These are phyloP conservation scores for Penicillium subrubescens DNA, from an alignment of 495 filamentous ascomycete genomes.

Conservation along the genomic window DNA sequence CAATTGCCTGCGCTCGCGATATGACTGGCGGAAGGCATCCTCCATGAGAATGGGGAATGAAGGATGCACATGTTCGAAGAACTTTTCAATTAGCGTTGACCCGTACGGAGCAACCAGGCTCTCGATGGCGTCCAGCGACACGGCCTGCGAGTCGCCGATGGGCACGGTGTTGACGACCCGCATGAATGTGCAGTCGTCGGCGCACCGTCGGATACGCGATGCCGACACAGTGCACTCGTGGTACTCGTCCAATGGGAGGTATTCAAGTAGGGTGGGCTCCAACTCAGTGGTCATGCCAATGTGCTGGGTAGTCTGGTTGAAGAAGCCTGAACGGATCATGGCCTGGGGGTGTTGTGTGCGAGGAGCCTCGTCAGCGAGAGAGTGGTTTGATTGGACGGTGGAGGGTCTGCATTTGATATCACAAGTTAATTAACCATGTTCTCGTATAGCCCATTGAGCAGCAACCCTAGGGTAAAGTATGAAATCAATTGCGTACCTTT, in stretches of 20 bases:
- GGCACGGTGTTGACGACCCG: conserved; percentile 44
- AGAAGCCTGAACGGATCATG: conserved; percentile 42
- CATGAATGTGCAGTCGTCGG: conserved; percentile 83
- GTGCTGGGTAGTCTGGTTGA: conserved; percentile 51
- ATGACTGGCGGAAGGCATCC: conserved; percentile 82
- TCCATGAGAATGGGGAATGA: conserved; percentile 90
- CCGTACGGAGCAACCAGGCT: conserved; percentile 81
- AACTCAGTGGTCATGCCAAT: conserved; percentile 57
- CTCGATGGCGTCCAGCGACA: conserved; percentile 80
- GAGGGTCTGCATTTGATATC: conserved; percentile 23
- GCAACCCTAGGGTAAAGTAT: background rate
- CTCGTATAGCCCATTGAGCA: background rate
- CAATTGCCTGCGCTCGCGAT: conserved; percentile 74
- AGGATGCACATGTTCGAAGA: conserved; percentile 85
- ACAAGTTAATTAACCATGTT: background rate
- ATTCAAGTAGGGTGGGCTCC: conserved; percentile 53
- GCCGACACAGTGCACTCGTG: conserved; percentile 41
- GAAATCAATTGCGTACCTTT: conserved; percentile 40
- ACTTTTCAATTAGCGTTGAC: conserved; percentile 77
- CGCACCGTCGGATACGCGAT: conserved; percentile 70
- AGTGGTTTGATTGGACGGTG: conserved; percentile 19
- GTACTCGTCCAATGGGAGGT: conserved; percentile 45
- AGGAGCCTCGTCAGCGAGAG: conserved; percentile 30
- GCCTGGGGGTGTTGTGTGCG: conserved; percentile 29
- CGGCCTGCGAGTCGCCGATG: conserved; percentile 45